These are phyloP conservation scores for Arctostaphylos glauca DNA, from an alignment of 148 eudicot species.

Conservation along the genomic window DNA sequence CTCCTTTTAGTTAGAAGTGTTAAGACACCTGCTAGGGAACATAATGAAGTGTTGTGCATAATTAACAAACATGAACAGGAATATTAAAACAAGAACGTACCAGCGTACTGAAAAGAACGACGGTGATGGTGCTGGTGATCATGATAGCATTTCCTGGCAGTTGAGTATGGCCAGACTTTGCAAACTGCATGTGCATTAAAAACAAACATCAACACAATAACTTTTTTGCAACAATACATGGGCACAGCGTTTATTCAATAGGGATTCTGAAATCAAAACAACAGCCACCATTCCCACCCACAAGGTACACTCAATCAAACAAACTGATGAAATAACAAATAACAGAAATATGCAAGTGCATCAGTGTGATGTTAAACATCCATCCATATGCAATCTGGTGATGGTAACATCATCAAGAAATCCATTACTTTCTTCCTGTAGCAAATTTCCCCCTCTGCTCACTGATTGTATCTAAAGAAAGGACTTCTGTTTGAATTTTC, in stretches of 20 bases:
- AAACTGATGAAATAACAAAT: conserved; percentile 1
- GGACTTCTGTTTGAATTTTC: neutral
- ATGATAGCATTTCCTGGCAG: conserved; percentile 70
- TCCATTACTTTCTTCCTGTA: neutral
- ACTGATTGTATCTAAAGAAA: neutral
- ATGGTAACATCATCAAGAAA: neutral
- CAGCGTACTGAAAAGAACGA: conserved; percentile 83
- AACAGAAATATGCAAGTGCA: neutral
- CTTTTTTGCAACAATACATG: neutral
- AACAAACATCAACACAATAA: conserved; percentile 1
- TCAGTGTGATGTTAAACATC: neutral
- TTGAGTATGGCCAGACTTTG: conserved; percentile 68
- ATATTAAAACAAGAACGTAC: conserved; percentile 26
- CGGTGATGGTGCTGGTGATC: conserved; percentile 83
- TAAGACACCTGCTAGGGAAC: neutral
- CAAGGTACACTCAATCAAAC: neutral
- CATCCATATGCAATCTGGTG: neutral
- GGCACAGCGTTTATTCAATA: neutral
- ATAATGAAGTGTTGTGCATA: neutral
- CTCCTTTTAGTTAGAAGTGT: neutral
- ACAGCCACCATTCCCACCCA: neutral
- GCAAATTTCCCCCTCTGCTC: neutral
- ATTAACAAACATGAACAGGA: neutral
- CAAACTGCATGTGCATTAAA: conserved; percentile 51
- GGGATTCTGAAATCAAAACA: neutral